These are phyloP conservation scores for Neonectria hederae DNA, from an alignment of 2,329 filamentous ascomycete genomes.

Conservation along the genomic window DNA sequence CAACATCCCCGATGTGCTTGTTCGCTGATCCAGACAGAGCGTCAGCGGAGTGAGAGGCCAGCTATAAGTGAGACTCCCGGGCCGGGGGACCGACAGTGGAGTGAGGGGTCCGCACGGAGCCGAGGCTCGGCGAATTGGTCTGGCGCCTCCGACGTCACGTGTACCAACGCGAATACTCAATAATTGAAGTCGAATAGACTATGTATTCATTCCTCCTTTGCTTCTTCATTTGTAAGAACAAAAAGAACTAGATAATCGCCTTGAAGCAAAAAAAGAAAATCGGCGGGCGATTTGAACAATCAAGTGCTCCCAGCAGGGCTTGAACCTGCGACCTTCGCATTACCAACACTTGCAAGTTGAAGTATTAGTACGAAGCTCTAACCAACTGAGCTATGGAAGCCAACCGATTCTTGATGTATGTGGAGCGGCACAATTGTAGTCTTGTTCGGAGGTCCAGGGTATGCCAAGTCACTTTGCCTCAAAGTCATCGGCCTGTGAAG, in stretches of 20 bases:
- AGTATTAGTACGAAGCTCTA: not conserved
- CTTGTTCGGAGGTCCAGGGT: not conserved
- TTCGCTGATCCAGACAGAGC: not conserved
- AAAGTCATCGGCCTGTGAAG: not conserved
- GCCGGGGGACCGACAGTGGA: slow-evolving; percentile 3
- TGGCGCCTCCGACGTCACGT: slow-evolving; percentile 8
- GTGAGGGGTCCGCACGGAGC: slow-evolving; percentile 17
- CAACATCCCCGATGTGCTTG: slow-evolving; percentile 2
- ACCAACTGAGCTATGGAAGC: not conserved
- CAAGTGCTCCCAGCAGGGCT: not conserved
- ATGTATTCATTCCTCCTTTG: not conserved
- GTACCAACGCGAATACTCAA: not conserved
- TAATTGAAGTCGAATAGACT: too few relatives aligned
- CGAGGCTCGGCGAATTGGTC: slow-evolving; percentile 20
- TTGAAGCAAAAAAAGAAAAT: not conserved
- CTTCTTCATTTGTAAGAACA: not conserved
- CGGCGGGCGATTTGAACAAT: not conserved
- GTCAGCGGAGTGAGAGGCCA: slow-evolving; percentile 1
- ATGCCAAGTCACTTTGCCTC: not conserved
- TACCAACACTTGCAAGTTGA: not conserved
- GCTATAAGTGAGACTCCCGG: slow-evolving; percentile 9
- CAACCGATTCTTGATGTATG: not conserved
- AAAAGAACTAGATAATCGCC: not conserved
- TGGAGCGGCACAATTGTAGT: not conserved
- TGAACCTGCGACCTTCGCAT: not conserved